Percentiles rank a stretch among this genome's conserved stretches.
Conservation (phyloP, 495 filamentous ascomycete genomes). For the Sphaerosporella brunnea region DNA sequence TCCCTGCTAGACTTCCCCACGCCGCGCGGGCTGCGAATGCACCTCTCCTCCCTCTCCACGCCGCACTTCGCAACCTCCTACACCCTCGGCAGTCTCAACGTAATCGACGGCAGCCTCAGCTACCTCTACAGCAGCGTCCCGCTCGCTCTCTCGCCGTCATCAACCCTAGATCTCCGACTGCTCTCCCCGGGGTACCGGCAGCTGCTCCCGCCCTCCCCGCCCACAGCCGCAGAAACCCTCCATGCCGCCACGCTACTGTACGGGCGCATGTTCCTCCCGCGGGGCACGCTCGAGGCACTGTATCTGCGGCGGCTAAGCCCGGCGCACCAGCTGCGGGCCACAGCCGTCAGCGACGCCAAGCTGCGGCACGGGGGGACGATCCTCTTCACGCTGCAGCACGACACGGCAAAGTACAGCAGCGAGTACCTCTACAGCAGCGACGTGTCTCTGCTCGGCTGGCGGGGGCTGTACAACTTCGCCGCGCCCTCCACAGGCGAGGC, state of each 20-base stretch:
- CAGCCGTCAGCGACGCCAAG: conserved; percentile 60
- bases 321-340: conserved; percentile 59
- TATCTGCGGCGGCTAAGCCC: conserved; percentile 68
- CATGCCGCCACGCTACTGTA: conserved; percentile 69
- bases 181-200: conserved; percentile 56
- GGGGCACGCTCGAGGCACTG: conserved; percentile 68
- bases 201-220: conserved; percentile 34
- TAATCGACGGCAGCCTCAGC: conserved; percentile 19
- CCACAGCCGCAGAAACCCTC: conserved; percentile 32
- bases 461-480: conserved; percentile 89
- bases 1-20: conserved; percentile 37
- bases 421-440: conserved; percentile 89
- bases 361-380: conserved; percentile 31
- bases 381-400: conserved; percentile 68
- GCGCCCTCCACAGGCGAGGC: conserved; percentile 12
- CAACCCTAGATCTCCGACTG: conserved; percentile 41
- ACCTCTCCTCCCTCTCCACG: conserved; percentile 76
- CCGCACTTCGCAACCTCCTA: conserved; percentile 36
- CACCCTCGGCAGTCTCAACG: conserved; percentile 16
- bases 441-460: conserved; percentile 67
- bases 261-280: conserved; percentile 73
- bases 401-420: conserved; percentile 70
- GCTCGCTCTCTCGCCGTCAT: not conserved
- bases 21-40: conserved; percentile 59
- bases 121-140: conserved; percentile 21